These are phyloP conservation scores for Lactifluus piperatus DNA, from an alignment of 768 basidiomycete species.

Conservation along the genomic window DNA sequence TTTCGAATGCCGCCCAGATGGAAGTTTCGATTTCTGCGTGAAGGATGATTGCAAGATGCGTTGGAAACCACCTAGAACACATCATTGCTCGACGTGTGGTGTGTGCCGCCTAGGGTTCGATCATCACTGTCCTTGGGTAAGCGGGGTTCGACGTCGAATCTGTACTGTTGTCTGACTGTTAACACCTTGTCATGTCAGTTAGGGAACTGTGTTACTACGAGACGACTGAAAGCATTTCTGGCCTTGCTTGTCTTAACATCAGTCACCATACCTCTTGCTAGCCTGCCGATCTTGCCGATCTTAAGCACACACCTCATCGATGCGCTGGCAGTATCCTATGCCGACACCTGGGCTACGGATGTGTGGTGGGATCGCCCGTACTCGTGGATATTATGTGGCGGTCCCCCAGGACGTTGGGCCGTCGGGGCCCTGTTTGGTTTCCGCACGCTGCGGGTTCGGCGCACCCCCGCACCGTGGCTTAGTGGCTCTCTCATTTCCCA, in stretches of 20 bases:
- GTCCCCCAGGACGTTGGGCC: slow-evolving; percentile 20
- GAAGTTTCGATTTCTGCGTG: slow-evolving; percentile 15
- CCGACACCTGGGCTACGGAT: slow-evolving; percentile 14
- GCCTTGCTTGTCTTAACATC: slow-evolving; percentile 17
- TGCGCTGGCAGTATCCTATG: slow-evolving; percentile 16
- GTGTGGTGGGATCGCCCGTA: slow-evolving; percentile 20
- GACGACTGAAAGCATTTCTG: slow-evolving; percentile 19
- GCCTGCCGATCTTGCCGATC: slow-evolving; percentile 6
- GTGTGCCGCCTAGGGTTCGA: slow-evolving; percentile 23
- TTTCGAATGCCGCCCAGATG: slow-evolving; percentile 19
- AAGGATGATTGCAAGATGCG: slow-evolving; percentile 16
- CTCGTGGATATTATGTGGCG: slow-evolving; percentile 21
- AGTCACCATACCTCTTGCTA: slow-evolving; percentile 15
- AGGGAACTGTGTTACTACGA: slow-evolving; percentile 20
- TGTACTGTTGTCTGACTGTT: not conserved
- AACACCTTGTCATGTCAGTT: slow-evolving; percentile 4
- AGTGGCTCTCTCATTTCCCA: slow-evolving; percentile 11
- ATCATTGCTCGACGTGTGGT: slow-evolving; percentile 22
- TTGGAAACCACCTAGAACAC: slow-evolving; percentile 21
- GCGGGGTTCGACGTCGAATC: not conserved
- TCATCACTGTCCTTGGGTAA: slow-evolving; percentile 23
- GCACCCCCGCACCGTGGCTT: slow-evolving; percentile 6
- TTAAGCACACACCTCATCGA: slow-evolving; percentile 9
- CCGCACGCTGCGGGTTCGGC: slow-evolving; percentile 8
- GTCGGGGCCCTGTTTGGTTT: slow-evolving; percentile 19